phyloP scores from a whole-genome alignment of 441 rosid species.

The Theobroma grandiflorum region DNA sequence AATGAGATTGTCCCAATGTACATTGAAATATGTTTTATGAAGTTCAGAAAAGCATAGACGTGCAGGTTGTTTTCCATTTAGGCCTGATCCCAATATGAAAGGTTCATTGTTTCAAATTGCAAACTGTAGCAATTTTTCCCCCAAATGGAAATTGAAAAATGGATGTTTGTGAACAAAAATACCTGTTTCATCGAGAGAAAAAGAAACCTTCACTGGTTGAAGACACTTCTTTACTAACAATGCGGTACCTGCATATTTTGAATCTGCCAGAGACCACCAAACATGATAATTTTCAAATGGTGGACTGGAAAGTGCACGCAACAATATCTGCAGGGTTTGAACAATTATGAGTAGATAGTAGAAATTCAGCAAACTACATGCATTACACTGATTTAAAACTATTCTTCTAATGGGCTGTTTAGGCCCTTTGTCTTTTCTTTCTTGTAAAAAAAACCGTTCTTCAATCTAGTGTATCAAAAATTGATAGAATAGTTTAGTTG shows the following conservation, averaged over 20 bases:
- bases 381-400: conserved; percentile 19
- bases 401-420: neutral
- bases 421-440: neutral
- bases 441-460: neutral
- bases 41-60: neutral
- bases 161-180: conserved; percentile 11
- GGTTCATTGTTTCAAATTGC: neutral
- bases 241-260: conserved; percentile 98
- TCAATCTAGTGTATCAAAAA: neutral
- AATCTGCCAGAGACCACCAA: conserved; percentile 99
- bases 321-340: conserved; percentile 63
- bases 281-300: conserved; percentile 77
- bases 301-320: conserved; percentile 79
- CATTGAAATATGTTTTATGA: neutral
- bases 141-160: neutral
- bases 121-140: neutral
- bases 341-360: conserved; percentile 13
- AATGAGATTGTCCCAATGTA: neutral
- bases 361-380: conserved; percentile 4
- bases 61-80: neutral
- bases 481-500: neutral
- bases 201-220: conserved; percentile 70
- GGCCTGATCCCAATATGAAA: neutral
- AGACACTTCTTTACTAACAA: conserved; percentile 83
- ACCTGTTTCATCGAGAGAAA: conserved; percentile 84